A percentile compares a stretch with the other conserved stretches of the same genome.
phyloP scores from a whole-genome alignment of 495 filamentous ascomycete genomes.

The Penicillium herquei region DNA sequence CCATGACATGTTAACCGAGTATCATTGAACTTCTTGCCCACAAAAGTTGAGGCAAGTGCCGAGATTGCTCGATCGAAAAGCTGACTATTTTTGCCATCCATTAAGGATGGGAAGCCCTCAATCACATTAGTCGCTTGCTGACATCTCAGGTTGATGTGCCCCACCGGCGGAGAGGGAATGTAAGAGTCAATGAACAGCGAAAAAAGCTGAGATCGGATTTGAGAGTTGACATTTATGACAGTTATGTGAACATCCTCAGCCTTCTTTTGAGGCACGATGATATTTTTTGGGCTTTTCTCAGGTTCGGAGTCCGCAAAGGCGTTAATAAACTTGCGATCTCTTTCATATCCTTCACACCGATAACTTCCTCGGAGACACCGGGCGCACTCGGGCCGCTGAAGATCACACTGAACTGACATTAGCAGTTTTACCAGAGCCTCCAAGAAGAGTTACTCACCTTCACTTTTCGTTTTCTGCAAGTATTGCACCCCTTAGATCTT shows the following conservation, averaged over 20 bases:
- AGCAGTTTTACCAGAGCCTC: not conserved
- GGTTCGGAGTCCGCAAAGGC: slow-evolving; percentile 8
- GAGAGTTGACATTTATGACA: slow-evolving; percentile 16
- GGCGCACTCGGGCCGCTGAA: slow-evolving; percentile 14
- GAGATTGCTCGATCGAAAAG: slow-evolving; percentile 12
- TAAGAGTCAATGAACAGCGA: slow-evolving; percentile 18
- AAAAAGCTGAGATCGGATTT: slow-evolving; percentile 16
- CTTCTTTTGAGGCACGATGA: not conserved
- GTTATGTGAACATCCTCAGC: not conserved
- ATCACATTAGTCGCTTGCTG: slow-evolving; percentile 8
- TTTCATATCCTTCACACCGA: slow-evolving; percentile 10
- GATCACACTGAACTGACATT: slow-evolving; percentile 8
- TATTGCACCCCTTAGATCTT: slow-evolving; percentile 12
- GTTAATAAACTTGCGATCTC: slow-evolving; percentile 12
- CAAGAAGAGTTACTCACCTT: slow-evolving; percentile 3
- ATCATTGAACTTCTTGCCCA: slow-evolving; percentile 14
- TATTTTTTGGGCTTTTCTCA: not conserved
- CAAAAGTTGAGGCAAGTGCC: slow-evolving; percentile 14
- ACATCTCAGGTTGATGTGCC: slow-evolving; percentile 10
- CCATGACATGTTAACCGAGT: slow-evolving; percentile 9
- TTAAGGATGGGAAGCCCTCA: slow-evolving; percentile 9
- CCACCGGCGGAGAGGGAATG: slow-evolving; percentile 4
- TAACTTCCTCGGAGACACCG: slow-evolving; percentile 15
- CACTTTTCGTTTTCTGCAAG: slow-evolving; percentile 14
- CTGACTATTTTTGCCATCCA: slow-evolving; percentile 11